Percentiles rank a stretch among this genome's conserved stretches.
Evolutionary conservation across 2,329 filamentous ascomycete species (phyloP).

Genomic region (Hawksworthiomyces lignivorus): DNA sequence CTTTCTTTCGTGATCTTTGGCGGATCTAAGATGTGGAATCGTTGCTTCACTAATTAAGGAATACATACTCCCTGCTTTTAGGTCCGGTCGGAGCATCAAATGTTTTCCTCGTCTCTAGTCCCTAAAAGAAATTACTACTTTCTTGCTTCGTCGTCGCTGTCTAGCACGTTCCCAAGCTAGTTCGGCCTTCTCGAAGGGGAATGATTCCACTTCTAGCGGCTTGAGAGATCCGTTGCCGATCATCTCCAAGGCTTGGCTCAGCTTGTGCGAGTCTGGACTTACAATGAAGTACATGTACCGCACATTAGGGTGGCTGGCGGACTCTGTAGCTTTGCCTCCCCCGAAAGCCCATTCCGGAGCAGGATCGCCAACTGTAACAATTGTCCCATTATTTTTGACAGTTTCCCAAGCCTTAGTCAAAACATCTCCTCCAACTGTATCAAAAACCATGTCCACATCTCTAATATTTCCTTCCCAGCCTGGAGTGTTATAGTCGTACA

Average conservation of each 20-base stretch:
- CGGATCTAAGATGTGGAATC: no score
- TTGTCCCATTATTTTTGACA: background rate
- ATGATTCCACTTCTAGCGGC: background rate
- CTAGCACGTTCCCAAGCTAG: background rate
- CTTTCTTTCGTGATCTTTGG: no score
- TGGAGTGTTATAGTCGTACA: background rate
- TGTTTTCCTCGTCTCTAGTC: background rate
- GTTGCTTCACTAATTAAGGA: no score
- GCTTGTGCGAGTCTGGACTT: background rate
- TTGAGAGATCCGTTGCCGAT: background rate
- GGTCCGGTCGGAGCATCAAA: no score
- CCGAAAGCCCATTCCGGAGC: conserved; percentile 1
- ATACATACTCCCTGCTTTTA: no score
- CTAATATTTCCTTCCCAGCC: background rate
- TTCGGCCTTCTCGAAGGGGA: background rate
- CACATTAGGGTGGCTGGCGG: background rate
- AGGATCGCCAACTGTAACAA: background rate
- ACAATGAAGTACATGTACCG: conserved; percentile 1
- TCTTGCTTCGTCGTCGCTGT: conserved; percentile 1
- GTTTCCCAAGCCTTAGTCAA: conserved; percentile 1
- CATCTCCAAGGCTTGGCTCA: conserved; percentile 1
- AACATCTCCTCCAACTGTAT: background rate
- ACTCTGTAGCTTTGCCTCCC: background rate
- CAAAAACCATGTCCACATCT: conserved; percentile 1
- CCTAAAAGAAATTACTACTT: background rate